A percentile compares a stretch with the other conserved stretches of the same genome.
Conservation (phyloP, 306 rosid species). For the Geum urbanum region DNA sequence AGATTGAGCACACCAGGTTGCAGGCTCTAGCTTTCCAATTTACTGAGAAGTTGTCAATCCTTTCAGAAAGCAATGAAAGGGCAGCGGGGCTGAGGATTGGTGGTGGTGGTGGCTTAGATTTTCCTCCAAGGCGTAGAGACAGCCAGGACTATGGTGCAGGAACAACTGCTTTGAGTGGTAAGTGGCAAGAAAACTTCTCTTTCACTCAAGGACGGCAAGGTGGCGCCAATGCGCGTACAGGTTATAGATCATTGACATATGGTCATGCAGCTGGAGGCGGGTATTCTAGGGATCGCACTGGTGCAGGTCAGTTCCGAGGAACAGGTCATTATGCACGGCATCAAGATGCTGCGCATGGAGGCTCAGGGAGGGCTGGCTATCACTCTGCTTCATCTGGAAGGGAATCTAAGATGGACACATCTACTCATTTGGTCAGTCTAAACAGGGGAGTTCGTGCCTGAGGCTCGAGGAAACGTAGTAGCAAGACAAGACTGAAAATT, state of each 20-base stretch:
- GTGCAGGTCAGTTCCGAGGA: constrained; percentile 38
- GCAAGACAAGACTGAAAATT: neutral
- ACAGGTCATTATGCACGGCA: constrained; percentile 50
- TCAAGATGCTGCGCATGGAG: constrained; percentile 48
- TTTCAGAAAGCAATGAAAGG: constrained; percentile 82
- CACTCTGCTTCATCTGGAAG: constrained; percentile 47
- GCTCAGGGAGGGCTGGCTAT: constrained; percentile 49
- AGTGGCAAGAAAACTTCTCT: constrained; percentile 72
- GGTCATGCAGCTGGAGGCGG: constrained; percentile 42
- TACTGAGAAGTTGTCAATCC: constrained; percentile 70
- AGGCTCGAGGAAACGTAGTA: neutral
- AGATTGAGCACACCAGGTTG: constrained; percentile 52
- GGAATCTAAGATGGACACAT: constrained; percentile 61
- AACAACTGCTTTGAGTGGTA: constrained; percentile 39
- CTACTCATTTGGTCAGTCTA: constrained; percentile 75
- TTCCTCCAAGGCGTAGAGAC: constrained; percentile 73
- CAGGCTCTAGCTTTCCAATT: constrained; percentile 75
- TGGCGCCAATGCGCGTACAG: constrained; percentile 48
- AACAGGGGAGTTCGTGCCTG: constrained; percentile 56
- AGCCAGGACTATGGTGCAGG: constrained; percentile 65
- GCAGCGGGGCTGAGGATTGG: constrained; percentile 63
- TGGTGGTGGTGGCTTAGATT: constrained; percentile 80
- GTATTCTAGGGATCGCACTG: constrained; percentile 47
- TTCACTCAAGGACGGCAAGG: constrained; percentile 60
- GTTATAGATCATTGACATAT: constrained; percentile 44